These are phyloP conservation scores for Perkinsela sp. DNA, from an alignment of 208 protist genomes.

Conservation along the genomic window DNA sequence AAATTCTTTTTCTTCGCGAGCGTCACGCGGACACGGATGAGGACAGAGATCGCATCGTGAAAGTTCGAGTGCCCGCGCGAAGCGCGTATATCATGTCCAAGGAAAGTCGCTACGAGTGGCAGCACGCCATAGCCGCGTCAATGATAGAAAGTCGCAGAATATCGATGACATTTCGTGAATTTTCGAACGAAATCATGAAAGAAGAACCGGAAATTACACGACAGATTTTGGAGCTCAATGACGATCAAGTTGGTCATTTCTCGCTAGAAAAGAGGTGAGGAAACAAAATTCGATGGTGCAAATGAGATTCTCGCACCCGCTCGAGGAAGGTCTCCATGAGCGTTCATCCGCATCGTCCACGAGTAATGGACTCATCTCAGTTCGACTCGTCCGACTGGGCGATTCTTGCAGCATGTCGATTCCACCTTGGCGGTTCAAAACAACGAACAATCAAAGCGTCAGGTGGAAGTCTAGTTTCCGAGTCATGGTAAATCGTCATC, in stretches of 20 bases:
- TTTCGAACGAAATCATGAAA: slow-evolving; percentile 13
- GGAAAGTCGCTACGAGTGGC: slow-evolving; percentile 27
- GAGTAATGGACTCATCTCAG: no score
- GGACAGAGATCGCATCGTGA: slow-evolving; percentile 5
- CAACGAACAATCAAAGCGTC: background rate
- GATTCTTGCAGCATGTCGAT: no score
- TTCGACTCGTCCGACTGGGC: no score
- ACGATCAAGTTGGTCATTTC: no score
- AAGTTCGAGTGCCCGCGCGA: slow-evolving; percentile 26
- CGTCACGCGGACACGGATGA: background rate
- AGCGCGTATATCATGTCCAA: slow-evolving; percentile 37
- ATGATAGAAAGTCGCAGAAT: slow-evolving; percentile 21
- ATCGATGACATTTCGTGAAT: slow-evolving; percentile 42
- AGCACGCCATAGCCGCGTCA: slow-evolving; percentile 44
- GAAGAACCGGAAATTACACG: no score
- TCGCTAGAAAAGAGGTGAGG: no score
- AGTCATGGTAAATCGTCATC: background rate
- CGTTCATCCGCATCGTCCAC: no score
- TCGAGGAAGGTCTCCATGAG: no score
- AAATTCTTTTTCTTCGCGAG: slow-evolving; percentile 21
- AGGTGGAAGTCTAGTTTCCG: background rate
- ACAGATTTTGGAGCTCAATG: no score
- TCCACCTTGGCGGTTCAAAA: no score
- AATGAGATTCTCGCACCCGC: no score
- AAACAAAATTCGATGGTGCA: no score